Conservation (phyloP, 495 filamentous ascomycete species). For the Xylaria longipes region DNA sequence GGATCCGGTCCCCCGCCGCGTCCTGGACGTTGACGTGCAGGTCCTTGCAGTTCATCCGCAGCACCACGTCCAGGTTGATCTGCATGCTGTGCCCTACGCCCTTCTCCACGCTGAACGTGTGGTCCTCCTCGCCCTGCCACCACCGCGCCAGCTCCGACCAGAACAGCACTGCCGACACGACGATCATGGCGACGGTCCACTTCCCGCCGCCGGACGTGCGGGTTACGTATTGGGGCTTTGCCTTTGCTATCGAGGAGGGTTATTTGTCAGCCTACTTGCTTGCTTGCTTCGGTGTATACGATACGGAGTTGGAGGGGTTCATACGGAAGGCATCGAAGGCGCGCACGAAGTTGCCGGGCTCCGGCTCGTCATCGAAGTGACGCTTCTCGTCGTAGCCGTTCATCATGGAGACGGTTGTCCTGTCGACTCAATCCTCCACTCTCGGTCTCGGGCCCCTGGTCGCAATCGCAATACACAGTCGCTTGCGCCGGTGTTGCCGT, state of each 20-base stretch:
- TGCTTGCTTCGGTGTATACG: background rate
- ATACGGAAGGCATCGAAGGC: slow-evolving; percentile 98
- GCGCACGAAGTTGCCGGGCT: slow-evolving; percentile 69
- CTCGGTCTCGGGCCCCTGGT: background rate
- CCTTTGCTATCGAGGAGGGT: slow-evolving; percentile 71
- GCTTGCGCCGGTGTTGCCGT: slow-evolving; percentile 16
- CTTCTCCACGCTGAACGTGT: slow-evolving; percentile 94
- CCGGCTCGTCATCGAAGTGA: slow-evolving; percentile 78
- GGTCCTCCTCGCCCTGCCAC: slow-evolving; percentile 80
- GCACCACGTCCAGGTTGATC: slow-evolving; percentile 93
- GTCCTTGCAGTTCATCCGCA: slow-evolving; percentile 87
- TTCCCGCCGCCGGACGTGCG: slow-evolving; percentile 83
- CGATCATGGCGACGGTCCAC: slow-evolving; percentile 85
- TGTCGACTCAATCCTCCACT: slow-evolving; percentile 9
- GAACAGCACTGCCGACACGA: slow-evolving; percentile 73
- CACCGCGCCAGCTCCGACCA: slow-evolving; percentile 79
- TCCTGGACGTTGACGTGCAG: slow-evolving; percentile 98
- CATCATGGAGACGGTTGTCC: slow-evolving; percentile 44
- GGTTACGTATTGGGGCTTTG: slow-evolving; percentile 88
- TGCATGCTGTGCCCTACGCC: slow-evolving; percentile 85
- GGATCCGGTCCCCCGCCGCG: slow-evolving; percentile 86
- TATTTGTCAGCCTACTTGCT: slow-evolving; percentile 35
- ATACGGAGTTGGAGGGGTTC: slow-evolving; percentile 10
- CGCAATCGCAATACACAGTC: background rate
- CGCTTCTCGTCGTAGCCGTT: slow-evolving; percentile 67